Conservation (phyloP, 2,329 filamentous ascomycete genomes). For the Fusarium kyushuense region DNA sequence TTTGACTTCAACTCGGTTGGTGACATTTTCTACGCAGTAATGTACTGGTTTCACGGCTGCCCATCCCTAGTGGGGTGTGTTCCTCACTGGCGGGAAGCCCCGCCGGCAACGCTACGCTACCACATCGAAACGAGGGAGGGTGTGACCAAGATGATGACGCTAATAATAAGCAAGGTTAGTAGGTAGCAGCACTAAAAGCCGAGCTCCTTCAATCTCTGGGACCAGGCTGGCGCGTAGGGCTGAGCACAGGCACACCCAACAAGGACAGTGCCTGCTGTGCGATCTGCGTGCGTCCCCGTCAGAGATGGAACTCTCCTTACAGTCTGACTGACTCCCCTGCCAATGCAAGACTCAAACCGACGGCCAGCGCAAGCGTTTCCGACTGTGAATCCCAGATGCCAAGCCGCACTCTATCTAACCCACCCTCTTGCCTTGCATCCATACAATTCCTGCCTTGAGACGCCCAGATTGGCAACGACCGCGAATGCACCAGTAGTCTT, state of each 20-base stretch:
- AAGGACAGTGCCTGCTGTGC: constrained; percentile 9
- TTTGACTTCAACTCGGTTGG: constrained; percentile 40
- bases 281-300: constrained; percentile 16
- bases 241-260: constrained; percentile 43
- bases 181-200: constrained; percentile 39
- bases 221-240: constrained; percentile 45
- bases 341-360: constrained; percentile 33
- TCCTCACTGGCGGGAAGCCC: constrained; percentile 44
- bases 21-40: constrained; percentile 9
- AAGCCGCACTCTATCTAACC: constrained; percentile 19
- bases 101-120: constrained; percentile 13
- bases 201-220: constrained; percentile 29
- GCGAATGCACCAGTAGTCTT: constrained; percentile 39
- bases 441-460: constrained; percentile 10
- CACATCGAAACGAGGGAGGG: constrained; percentile 26
- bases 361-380: constrained; percentile 26
- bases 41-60: constrained; percentile 13
- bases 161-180: constrained; percentile 45
- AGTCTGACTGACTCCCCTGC: constrained; percentile 21
- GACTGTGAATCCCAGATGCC: constrained; percentile 26
- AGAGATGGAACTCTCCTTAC: constrained; percentile 30
- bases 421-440: constrained; percentile 2
- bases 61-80: constrained; percentile 36
- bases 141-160: constrained; percentile 46
- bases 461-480: constrained; percentile 46